phyloP scores from a whole-genome alignment of 2,329 filamentous ascomycete genomes.

The Colletotrichum cereale region DNA sequence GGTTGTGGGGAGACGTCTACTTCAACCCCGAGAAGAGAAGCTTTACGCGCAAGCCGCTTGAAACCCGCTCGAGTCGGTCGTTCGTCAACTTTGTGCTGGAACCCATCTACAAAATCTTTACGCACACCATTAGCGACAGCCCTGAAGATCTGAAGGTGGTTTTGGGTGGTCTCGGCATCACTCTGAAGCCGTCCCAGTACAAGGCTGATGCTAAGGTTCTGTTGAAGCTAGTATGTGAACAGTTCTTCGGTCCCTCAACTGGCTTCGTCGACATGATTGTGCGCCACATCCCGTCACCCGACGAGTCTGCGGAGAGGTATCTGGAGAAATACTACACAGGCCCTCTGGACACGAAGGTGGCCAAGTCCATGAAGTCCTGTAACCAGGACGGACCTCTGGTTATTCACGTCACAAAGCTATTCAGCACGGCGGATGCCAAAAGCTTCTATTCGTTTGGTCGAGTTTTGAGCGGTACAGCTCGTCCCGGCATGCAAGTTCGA shows the following conservation, averaged over 20 bases:
- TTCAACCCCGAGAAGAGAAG: constrained; percentile 92
- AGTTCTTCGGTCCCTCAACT: constrained; percentile 91
- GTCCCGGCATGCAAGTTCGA: constrained; percentile 84
- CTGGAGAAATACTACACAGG: constrained; percentile 93
- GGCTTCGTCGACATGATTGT: constrained; percentile 98
- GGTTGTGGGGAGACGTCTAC: constrained; percentile 97
- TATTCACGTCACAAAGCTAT: constrained; percentile 93
- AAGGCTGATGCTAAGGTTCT: constrained; percentile 90
- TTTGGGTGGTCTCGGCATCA: constrained; percentile 82
- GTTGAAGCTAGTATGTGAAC: constrained; percentile 89
- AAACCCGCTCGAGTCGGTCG: constrained; percentile 83
- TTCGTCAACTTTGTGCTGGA: constrained; percentile 97
- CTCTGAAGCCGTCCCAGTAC: constrained; percentile 91
- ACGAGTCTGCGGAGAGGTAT: constrained; percentile 80
- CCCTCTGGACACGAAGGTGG: constrained; percentile 84
- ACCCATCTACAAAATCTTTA: constrained; percentile 97
- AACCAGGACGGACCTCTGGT: constrained; percentile 91
- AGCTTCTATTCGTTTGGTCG: constrained; percentile 91
- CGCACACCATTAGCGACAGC: constrained; percentile 92
- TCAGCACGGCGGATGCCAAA: constrained; percentile 90
- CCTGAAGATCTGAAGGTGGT: constrained; percentile 86
- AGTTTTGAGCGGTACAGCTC: constrained; percentile 91
- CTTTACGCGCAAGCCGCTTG: constrained; percentile 88
- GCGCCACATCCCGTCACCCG: constrained; percentile 88
- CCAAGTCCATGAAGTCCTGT: constrained; percentile 82